Base-by-base conservation (phyloP, 179 eudicot genomes). In the Heliamphora pulchella region DNA sequence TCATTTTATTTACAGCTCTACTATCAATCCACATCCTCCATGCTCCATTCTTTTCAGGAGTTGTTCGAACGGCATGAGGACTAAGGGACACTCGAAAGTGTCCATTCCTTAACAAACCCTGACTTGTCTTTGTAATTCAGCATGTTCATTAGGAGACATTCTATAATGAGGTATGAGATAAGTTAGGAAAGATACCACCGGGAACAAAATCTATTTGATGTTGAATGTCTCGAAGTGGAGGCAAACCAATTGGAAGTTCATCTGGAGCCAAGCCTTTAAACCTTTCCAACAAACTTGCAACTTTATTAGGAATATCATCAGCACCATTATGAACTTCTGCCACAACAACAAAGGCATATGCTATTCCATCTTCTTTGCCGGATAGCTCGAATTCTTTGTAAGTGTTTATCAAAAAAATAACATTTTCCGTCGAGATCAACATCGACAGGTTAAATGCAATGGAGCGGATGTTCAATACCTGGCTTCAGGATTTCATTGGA, bases 141-240 rank as follows among this genome's bases (percentile, higher is more conserved):
- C 76, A 76, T 17, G 66, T 39, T 81, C 22, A 2, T 13, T 55
- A 54, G 78, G 74, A 9, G 58, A 63, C 79, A 74, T 80, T 39
- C 55, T 64, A 41, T 67, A 74, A 51, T 81, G 75, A 5, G 81
- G 81, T 1, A 79, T 8, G 58, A 31, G 31, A 31, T 31, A 31
- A 31, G 31, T 31, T 79, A 70, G 44, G 81, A 68, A 63, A 79
- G 58, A 58, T 18, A 3, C 48, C 55, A 57, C 75, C 75, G 69
- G 20, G 31, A 31, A 31, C 31, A 3, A 79, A 65, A 39, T 65
- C 44, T 2, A 20, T 65, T 1, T 63, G 67, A 18, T 20, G 31
- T 43, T 67, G 47, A 41, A 67, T 67, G 17, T 67, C 71, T 5
- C 48, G 73, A 44, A 68, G 73, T 4, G 18, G 73, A 43, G 51